These are phyloP conservation scores for Borovskyia barvae DNA, from an alignment of 208 protist genomes.

Conservation along the genomic window DNA sequence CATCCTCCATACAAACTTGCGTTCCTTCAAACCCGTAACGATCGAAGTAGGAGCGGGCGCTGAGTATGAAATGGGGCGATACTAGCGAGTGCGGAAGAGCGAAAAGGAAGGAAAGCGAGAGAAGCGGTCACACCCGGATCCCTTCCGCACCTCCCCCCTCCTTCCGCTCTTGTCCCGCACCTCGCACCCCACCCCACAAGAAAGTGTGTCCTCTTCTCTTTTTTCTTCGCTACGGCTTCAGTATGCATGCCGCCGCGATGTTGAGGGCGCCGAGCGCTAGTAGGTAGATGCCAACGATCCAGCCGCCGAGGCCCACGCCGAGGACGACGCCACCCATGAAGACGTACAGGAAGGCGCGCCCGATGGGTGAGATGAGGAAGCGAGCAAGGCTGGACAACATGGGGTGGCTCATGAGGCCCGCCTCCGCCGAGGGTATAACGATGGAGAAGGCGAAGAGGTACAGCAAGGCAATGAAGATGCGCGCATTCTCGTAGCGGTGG, in stretches of 20 bases:
- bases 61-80: no score
- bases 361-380: constrained; percentile 52
- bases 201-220: background rate
- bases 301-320: constrained; percentile 42
- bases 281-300: constrained; percentile 58
- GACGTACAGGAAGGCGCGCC: constrained; percentile 66
- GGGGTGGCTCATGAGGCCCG: constrained; percentile 47
- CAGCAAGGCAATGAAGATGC: constrained; percentile 38
- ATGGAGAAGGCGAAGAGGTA: constrained; percentile 58
- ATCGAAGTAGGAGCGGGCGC: no score
- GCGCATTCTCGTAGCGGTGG: constrained; percentile 12
- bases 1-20: no score
- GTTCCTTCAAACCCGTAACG: no score
- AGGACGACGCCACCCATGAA: constrained; percentile 75
- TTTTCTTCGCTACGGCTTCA: background rate
- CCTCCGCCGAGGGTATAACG: constrained; percentile 57
- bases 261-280: constrained; percentile 57
- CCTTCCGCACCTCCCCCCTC: no score
- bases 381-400: constrained; percentile 39
- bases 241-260: constrained; percentile 31
- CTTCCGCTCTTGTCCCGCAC: background rate
- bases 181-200: background rate
- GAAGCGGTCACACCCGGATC: no score
- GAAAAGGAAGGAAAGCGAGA: constrained; percentile 11
- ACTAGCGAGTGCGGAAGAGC: background rate